Evolutionary conservation across 2,329 filamentous ascomycete genomes (phyloP), one percentile per base, ranked within the genome.

Genomic region (Beauveria sp.): DNA sequence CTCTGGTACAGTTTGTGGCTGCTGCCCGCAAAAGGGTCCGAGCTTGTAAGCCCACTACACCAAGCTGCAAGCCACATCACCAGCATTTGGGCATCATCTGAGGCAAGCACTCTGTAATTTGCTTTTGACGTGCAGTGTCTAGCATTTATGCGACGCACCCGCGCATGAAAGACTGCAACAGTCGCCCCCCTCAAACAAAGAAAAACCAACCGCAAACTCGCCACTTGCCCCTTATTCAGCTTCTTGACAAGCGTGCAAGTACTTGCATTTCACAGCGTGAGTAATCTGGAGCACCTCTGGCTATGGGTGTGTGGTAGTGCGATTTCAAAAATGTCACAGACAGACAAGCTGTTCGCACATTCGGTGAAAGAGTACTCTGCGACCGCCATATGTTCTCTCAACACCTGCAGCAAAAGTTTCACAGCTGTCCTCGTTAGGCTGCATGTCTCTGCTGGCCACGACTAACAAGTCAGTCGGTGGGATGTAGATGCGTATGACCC

Each of bases 41-140:
- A 58, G 34, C 34, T 37, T 16, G 34, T 37, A 5, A 37, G 55
- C 55, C 44, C 46, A 47, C n/a, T 34, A 40, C 5, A 34, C 44
- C 51, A 54, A 41, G 14, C 37, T 41, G 55, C 55, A 58, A 57
- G 55, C 55, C 55, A 58, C 46, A 51, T 58, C 34, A 58, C 55
- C 55, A 43, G 30, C 30, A 22, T 22, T 46, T 16, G 24, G 46
- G 16, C 20, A 20, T n/a, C 30, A 28, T 10, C 20, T n/a, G 12
- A 47, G 20, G n/a, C 22, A 46, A 46, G 24, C 34, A 5, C 22
- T 20, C 54, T 58, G 34, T 51, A 48, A 58, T 58, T 58, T 58
- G 55, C 55, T 51, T 58, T 58, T 58, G 55, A 58, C 46, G 46
- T 50, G 55, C 46, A 50, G 55, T 37, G 53, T 55, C 12, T 37